Evolutionary conservation across 495 filamentous ascomycete genomes (phyloP), one percentile per base, ranked within the genome.

Genomic region (Penicillium nucicola): DNA sequence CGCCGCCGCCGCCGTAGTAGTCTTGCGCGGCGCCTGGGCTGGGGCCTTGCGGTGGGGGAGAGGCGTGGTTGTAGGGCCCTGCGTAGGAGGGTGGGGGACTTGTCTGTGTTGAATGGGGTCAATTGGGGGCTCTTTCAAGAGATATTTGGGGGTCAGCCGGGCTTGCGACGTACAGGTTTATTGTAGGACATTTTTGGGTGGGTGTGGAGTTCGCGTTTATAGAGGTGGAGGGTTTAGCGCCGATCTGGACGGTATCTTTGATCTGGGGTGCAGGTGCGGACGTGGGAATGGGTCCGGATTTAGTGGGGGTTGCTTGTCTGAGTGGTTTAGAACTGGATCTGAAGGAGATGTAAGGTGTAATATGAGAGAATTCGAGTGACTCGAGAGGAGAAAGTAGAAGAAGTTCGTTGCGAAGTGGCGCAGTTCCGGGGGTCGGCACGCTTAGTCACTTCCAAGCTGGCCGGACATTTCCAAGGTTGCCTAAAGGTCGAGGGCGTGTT

Each of bases 1-100:
- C 23, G 28, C 17, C 45, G 23, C 17, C 45, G 23, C 42, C 42
- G 50, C 57, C 1, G 58, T 56, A 31, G 48, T 65, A 53, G 55
- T 59, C 42, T 44, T 56, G 50, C 56, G 65, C 19, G 53, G 47
- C 22, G 37, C 43, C 32, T 10, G 22, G 28, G 28, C 42, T 33
- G 15, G 22, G 46, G 53, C 66, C 69, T 17, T 48, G 62, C 5
- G 66, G 58, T 7, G 58, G 58, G 18, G 63, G 57, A 20, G 62
- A 58, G 48, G 48, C 28, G 1, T 37, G 55, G 33, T 65, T 52
- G 50, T 54, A 52, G 52, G 55, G 55, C 52, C 57, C 61, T 15
- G 57, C 51, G 59, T 72, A 71, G 25, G 71, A 66, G 31, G 71
- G 71, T n/a, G 71, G 71, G 13, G 71, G 69, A 37, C 66, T 65